Conservation (phyloP, 306 rosid genomes). For the Coriaria nepalensis region DNA sequence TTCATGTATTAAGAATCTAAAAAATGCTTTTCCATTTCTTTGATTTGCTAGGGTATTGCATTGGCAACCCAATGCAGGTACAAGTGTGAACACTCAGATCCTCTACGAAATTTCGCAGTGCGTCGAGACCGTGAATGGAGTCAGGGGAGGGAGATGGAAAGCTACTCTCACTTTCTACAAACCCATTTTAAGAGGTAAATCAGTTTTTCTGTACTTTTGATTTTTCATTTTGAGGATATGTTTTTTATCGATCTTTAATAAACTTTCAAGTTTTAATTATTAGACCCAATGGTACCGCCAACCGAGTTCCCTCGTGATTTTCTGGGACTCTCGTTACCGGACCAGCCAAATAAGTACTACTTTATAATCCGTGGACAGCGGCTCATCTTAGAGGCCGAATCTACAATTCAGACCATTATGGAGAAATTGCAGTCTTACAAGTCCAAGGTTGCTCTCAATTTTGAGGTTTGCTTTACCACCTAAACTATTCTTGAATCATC, state of each 20-base stretch:
- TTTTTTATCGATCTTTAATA: background rate
- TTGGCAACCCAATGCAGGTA: slow-evolving; percentile 82
- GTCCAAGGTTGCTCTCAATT: slow-evolving; percentile 57
- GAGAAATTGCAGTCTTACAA: slow-evolving; percentile 91
- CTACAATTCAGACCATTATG: slow-evolving; percentile 62
- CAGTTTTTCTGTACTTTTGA: background rate
- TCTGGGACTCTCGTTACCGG: slow-evolving; percentile 58
- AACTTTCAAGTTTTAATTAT: background rate
- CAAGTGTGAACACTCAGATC: slow-evolving; percentile 53
- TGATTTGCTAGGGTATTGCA: slow-evolving; percentile 52
- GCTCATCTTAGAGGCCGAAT: slow-evolving; percentile 71
- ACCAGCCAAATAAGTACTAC: slow-evolving; percentile 72
- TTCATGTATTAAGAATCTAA: too few species aligned
- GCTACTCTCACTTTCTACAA: slow-evolving; percentile 74
- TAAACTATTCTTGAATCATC: background rate
- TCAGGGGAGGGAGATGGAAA: slow-evolving; percentile 79
- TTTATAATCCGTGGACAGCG: slow-evolving; percentile 59
- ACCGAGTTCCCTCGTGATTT: slow-evolving; percentile 71
- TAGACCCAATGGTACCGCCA: slow-evolving; percentile 26
- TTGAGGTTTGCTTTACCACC: slow-evolving; percentile 33
- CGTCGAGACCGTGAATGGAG: slow-evolving; percentile 64
- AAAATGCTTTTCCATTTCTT: background rate
- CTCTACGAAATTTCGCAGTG: slow-evolving; percentile 79
- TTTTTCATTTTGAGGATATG: background rate
- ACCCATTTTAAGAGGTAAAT: slow-evolving; percentile 66